Base-by-base conservation (phyloP, 2,329 filamentous ascomycete genomes). In the Drechslerella dactyloides region DNA sequence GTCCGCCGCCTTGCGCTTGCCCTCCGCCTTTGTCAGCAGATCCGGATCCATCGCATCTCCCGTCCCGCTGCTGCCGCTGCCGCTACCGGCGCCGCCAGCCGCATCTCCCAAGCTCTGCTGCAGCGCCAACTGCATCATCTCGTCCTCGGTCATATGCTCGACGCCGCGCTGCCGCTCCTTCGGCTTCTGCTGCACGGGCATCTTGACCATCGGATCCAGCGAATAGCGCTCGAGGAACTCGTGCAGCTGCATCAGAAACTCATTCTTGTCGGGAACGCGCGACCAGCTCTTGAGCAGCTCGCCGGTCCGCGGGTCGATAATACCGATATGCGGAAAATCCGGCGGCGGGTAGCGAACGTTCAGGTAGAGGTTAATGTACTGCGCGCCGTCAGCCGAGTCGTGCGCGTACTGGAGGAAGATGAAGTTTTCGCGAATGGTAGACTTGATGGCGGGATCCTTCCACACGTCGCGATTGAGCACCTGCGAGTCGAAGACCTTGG, bases 171-270 rank as follows among this genome's bases (percentile, higher is more conserved):
- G 89, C 79, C 90, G 91, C 60, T 89, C 83, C 78, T 87, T 89
- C 23, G 91, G 89, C 10, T 74, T 74, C 21, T 74, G 69, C 52
- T 77, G 76, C 2, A 99, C 91, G 0, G 94, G 94, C 78, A 99
- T 99, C 81, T 96, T 96, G 78, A 89, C 93, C 77, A 91, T 89
- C 50, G 87, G 86, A 30, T 90, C 91, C 56, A 99, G 83, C 78
- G 93, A 97, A 81, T 97, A 99, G 23, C 94, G 87, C 78, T 97
- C 94, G n/a, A 99, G 85, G 76, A 99, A 99, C 80, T 97, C 93
- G 77, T 91, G 90, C 1, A 99, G 84, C 78, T 97, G 91, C 78
- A 92, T 91, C 72, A 96, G 86, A 76, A 99, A 97, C 13, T 97
- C 93, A 8, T 85, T 79, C 42, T 84, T 85, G 60, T 93, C 90